Base-by-base conservation (phyloP, 140 eudicot genomes). In the Cichorium intybus region DNA sequence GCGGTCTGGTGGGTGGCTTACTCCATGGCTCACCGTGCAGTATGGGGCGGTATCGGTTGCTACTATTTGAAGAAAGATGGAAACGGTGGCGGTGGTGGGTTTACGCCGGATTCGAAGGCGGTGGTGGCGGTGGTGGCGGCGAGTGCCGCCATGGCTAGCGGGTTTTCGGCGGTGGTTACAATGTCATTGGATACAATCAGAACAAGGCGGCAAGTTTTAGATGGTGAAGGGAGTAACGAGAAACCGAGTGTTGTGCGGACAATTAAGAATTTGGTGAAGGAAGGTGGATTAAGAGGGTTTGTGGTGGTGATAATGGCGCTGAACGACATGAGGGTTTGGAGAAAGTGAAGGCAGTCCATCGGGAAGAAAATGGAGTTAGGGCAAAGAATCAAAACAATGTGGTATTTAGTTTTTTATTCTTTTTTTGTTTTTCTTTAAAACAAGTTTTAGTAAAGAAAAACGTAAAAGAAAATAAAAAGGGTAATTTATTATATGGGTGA, bases 311-410 rank as follows among this genome's bases (percentile, higher is more conserved):
- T 86, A 39, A 94, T 63, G 29, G 99, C 95, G 12, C 99, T 97
- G 49, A 94, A 83, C 2, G 99, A 89, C 90, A 89, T 79, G 33
- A 84, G 90, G 55, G 99, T 85, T 82, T 85, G 35, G 76, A 74
- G 84, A 86, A 82, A 80, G 94, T 89, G 71, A 46, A 89, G 91
- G 62, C 97, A 89, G 10, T 89, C 72, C 22, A 94, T 61, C 0
- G 99, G 99, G 82, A 86, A 89, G 81, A 54, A 80, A 41, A 94
- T 80, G 3, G 99, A 94, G 78, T 94, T 94, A 0, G 99, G 99
- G 11, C 91, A 79, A 54, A 89, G 90, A 47, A 94, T 56, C 31
- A 94, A 82, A 56, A 94, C 53, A 41, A 94, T 97, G 77, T 86
- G 65, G 94, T 89, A 64, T 72, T 77, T 53, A 57, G 85, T 56